Evolutionary conservation across 805 yeast species (phyloP).

Genomic region (Teunomyces lycoperdinae): DNA sequence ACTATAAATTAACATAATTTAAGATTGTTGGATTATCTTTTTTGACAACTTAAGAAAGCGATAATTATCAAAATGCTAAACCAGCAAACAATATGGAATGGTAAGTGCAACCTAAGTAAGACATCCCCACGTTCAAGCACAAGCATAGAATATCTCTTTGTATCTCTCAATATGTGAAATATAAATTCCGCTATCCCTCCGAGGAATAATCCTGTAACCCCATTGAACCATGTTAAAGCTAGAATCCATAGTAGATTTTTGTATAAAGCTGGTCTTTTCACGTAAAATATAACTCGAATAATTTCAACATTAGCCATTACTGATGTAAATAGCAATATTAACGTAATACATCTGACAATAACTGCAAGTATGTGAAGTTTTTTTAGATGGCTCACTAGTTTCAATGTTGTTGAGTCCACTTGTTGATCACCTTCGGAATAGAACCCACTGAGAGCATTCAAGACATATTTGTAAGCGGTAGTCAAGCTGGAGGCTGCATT

Average conservation of each 20-base stretch:
- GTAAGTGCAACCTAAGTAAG: background rate
- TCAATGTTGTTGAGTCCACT: background rate
- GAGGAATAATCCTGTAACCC: background rate
- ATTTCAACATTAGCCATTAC: background rate
- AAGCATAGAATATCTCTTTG: background rate
- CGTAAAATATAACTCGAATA: background rate
- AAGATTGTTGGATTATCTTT: background rate
- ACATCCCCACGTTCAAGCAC: background rate
- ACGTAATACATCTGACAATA: background rate
- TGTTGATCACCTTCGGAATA: background rate
- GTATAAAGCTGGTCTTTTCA: background rate
- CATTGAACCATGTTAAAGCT: background rate
- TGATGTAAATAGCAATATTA: background rate
- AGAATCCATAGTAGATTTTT: background rate
- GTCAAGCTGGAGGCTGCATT: constrained; percentile 11
- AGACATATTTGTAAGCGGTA: constrained; percentile 6
- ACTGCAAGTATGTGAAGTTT: background rate
- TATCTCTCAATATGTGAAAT: background rate
- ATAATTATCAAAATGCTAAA: background rate
- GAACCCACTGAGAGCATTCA: background rate
- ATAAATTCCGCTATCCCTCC: background rate
- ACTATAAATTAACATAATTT: background rate
- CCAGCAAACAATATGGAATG: background rate
- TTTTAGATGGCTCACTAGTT: background rate
- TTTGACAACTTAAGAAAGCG: background rate